Percentiles rank a stretch among this genome's conserved stretches.
These are phyloP conservation scores for Aurinia saxatilis DNA, from an alignment of 345 rosid genomes.

Conservation along the genomic window DNA sequence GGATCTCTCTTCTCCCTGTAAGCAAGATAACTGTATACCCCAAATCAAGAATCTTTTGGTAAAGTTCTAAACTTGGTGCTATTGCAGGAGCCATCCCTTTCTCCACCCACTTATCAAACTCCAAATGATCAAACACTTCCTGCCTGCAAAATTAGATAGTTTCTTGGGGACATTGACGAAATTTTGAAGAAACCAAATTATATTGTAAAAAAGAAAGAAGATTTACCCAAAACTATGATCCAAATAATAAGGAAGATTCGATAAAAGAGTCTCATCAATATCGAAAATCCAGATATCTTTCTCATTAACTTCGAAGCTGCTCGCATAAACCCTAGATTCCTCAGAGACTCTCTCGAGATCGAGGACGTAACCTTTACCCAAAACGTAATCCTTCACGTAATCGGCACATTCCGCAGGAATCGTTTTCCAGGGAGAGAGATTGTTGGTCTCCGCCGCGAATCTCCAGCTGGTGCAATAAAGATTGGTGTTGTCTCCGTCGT, in stretches of 20 bases:
- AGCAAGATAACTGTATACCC: slow-evolving; percentile 72
- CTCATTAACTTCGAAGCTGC: slow-evolving; percentile 42
- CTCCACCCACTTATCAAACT: slow-evolving; percentile 83
- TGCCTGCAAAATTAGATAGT: slow-evolving; percentile 47
- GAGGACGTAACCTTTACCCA: slow-evolving; percentile 43
- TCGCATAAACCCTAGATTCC: slow-evolving; percentile 57
- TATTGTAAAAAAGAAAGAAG: neutral
- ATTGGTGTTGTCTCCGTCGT: slow-evolving; percentile 29
- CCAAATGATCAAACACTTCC: slow-evolving; percentile 54
- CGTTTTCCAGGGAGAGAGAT: slow-evolving; percentile 68
- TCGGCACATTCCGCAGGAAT: slow-evolving; percentile 56
- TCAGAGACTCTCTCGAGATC: slow-evolving; percentile 57
- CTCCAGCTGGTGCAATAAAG: slow-evolving; percentile 87
- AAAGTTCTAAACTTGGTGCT: slow-evolving; percentile 64
- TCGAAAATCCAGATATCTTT: slow-evolving; percentile 85
- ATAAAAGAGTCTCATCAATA: slow-evolving; percentile 80
- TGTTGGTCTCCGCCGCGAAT: slow-evolving; percentile 71
- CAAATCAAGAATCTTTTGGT: slow-evolving; percentile 46
- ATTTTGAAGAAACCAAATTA: neutral
- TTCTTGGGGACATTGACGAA: no score
- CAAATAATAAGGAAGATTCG: slow-evolving; percentile 76
- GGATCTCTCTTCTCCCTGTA: slow-evolving; percentile 70
- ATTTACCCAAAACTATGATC: slow-evolving; percentile 69
- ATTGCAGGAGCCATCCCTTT: slow-evolving; percentile 62
- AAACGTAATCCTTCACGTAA: slow-evolving; percentile 50